Conservation (phyloP, 495 filamentous ascomycete species). For the Podospora pseudocomata region DNA sequence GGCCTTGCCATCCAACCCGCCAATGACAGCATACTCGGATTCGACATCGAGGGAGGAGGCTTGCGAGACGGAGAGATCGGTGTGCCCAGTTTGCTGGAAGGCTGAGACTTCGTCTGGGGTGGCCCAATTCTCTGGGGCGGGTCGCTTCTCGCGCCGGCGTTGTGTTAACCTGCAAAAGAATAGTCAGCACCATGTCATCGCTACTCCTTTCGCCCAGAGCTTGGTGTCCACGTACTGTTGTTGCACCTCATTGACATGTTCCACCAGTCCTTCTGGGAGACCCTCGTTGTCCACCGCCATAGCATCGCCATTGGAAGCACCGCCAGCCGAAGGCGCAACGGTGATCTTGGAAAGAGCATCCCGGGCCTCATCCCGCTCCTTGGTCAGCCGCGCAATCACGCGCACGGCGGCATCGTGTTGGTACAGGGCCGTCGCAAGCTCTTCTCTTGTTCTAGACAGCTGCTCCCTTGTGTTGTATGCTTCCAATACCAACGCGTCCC, state of each 20-base stretch:
- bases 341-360: constrained; percentile 86
- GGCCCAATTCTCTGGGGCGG: constrained; percentile 80
- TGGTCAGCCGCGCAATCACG: constrained; percentile 84
- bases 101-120: constrained; percentile 66
- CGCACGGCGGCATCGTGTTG: constrained; percentile 93
- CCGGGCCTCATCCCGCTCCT: constrained; percentile 87
- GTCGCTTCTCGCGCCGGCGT: constrained; percentile 73
- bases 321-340: constrained; percentile 54
- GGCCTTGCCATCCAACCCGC: constrained; percentile 71
- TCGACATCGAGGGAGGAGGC: constrained; percentile 65
- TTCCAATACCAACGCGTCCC: constrained; percentile 90
- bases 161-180: constrained; percentile 63
- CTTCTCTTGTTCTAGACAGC: constrained; percentile 82
- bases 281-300: constrained; percentile 84
- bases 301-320: constrained; percentile 61
- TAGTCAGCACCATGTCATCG: not conserved
- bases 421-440: constrained; percentile 88
- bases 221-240: constrained; percentile 55
- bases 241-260: constrained; percentile 74
- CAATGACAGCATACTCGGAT: constrained; percentile 70
- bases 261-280: constrained; percentile 66
- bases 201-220: not conserved
- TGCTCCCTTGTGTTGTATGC: constrained; percentile 85
- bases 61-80: constrained; percentile 59
- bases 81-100: constrained; percentile 60